Percentiles rank a stretch among this genome's conserved stretches.
These are phyloP conservation scores for Scenedesmus sp. DNA, from an alignment of 163 green algal species.

Conservation along the genomic window DNA sequence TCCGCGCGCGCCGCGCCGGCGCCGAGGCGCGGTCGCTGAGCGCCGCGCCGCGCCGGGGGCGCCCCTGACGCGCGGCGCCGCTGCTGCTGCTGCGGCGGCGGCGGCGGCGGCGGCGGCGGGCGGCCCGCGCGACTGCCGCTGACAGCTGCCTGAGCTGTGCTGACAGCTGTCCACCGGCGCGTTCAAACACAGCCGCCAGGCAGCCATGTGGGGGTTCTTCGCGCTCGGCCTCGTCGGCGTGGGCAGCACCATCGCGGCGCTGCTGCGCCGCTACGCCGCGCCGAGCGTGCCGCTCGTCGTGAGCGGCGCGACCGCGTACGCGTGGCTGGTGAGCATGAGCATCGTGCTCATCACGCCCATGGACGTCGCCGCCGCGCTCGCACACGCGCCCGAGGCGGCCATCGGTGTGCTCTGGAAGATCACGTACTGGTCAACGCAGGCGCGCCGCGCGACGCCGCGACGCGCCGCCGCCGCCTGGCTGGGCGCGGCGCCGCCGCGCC, in stretches of 20 bases:
- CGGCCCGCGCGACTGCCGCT: no score
- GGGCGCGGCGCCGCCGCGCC: no score
- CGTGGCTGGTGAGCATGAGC: slow-evolving; percentile 54
- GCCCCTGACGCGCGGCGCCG: no score
- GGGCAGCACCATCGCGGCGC: slow-evolving; percentile 42
- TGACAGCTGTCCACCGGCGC: no score
- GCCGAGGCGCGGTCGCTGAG: no score
- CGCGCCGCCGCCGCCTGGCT: not conserved
- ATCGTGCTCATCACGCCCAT: slow-evolving; percentile 57
- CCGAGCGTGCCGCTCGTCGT: slow-evolving; percentile 51
- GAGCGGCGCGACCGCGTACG: slow-evolving; percentile 55
- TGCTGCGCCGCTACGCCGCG: slow-evolving; percentile 56
- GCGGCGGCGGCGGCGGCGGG: no score
- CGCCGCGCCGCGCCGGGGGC: no score
- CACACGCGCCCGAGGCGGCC: not conserved
- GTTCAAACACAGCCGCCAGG: no score
- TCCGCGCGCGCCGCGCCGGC: no score
- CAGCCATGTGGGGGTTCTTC: slow-evolving; percentile 62
- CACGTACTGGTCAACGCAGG: slow-evolving; percentile 60
- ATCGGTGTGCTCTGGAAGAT: slow-evolving; percentile 57
- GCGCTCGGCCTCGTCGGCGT: slow-evolving; percentile 44
- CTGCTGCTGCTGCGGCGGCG: no score
- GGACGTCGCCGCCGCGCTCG: slow-evolving; percentile 53
- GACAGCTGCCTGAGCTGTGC: no score
- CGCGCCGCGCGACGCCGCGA: not conserved